phyloP scores from a whole-genome alignment of 2,329 filamentous ascomycete genomes.

The Fusarium tricinctum region DNA sequence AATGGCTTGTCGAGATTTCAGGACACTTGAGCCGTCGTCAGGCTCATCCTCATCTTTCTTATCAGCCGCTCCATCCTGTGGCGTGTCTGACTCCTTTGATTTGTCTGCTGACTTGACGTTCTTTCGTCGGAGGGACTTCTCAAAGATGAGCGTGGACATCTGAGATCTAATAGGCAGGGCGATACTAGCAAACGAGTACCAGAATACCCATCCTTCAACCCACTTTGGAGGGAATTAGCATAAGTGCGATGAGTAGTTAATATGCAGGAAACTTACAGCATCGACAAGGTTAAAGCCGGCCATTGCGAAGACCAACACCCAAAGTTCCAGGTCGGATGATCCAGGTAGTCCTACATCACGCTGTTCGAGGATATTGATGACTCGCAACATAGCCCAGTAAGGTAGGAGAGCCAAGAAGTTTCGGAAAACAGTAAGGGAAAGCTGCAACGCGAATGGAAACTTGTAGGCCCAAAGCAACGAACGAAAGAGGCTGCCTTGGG shows the following conservation, averaged over 20 bases:
- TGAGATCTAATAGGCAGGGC: slow-evolving; percentile 77
- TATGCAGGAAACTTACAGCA: slow-evolving; percentile 51
- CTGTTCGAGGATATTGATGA: slow-evolving; percentile 75
- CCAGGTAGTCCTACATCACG: slow-evolving; percentile 59
- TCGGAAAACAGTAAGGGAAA: slow-evolving; percentile 66
- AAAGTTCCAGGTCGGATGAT: slow-evolving; percentile 66
- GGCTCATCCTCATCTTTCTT: slow-evolving; percentile 67
- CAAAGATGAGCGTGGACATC: slow-evolving; percentile 79
- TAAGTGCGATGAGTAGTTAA: neutral
- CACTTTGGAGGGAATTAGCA: slow-evolving; percentile 55
- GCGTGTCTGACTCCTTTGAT: slow-evolving; percentile 54
- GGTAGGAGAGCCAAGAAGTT: slow-evolving; percentile 76
- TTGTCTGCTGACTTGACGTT: slow-evolving; percentile 77
- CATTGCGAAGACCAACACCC: slow-evolving; percentile 77
- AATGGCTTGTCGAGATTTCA: slow-evolving; percentile 73
- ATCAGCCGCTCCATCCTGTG: slow-evolving; percentile 57
- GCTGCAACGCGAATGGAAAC: slow-evolving; percentile 69
- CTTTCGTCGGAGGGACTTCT: slow-evolving; percentile 82
- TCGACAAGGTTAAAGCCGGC: slow-evolving; percentile 70
- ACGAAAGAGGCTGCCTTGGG: slow-evolving; percentile 69
- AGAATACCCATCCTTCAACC: slow-evolving; percentile 76
- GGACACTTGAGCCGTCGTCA: slow-evolving; percentile 50
- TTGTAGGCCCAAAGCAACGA: slow-evolving; percentile 72
- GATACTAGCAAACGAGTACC: slow-evolving; percentile 74
- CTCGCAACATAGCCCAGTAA: slow-evolving; percentile 75